These are phyloP conservation scores for Mucor piriformis DNA, from an alignment of 371 early-diverging fungal species.

Conservation along the genomic window DNA sequence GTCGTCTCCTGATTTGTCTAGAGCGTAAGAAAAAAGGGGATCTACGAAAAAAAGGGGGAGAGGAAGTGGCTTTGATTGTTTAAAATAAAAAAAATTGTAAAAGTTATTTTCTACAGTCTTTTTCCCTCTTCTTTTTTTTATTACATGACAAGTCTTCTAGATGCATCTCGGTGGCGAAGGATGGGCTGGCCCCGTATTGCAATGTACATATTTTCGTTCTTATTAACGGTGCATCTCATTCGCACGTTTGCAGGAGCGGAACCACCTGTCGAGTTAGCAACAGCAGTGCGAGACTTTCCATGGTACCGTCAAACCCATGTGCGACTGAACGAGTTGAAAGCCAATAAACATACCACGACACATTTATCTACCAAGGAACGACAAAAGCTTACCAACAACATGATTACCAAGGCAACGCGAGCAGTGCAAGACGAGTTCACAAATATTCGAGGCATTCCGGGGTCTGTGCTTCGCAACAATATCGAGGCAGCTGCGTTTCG, in stretches of 20 bases:
- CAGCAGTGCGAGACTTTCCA: slow-evolving; percentile 2
- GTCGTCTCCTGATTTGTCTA: background rate
- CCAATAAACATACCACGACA: slow-evolving; percentile 5
- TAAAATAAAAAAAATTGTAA: background rate
- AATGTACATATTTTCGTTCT: slow-evolving; percentile 6
- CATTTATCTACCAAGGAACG: slow-evolving; percentile 19
- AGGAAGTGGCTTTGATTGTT: background rate
- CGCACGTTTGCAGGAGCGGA: slow-evolving; percentile 8
- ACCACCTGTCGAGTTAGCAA: background rate
- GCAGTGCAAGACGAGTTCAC: background rate
- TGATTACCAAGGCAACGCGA: slow-evolving; percentile 5
- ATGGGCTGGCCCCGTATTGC: slow-evolving; percentile 15
- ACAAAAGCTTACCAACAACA: slow-evolving; percentile 3
- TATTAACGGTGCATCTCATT: slow-evolving; percentile 13
- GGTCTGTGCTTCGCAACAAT: slow-evolving; percentile 11
- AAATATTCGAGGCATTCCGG: slow-evolving; percentile 24
- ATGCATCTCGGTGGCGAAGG: slow-evolving; percentile 18
- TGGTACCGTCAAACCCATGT: slow-evolving; percentile 22
- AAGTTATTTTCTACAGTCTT: background rate
- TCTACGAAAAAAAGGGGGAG: background rate
- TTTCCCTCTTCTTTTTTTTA: slow-evolving; percentile 3
- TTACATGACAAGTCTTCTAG: slow-evolving; percentile 7
- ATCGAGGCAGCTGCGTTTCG: slow-evolving; percentile 19
- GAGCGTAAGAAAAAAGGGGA: background rate
- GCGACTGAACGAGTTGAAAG: background rate